These are phyloP conservation scores for Leccinum insigne DNA, from an alignment of 1,284 basidiomycete species.

Conservation along the genomic window DNA sequence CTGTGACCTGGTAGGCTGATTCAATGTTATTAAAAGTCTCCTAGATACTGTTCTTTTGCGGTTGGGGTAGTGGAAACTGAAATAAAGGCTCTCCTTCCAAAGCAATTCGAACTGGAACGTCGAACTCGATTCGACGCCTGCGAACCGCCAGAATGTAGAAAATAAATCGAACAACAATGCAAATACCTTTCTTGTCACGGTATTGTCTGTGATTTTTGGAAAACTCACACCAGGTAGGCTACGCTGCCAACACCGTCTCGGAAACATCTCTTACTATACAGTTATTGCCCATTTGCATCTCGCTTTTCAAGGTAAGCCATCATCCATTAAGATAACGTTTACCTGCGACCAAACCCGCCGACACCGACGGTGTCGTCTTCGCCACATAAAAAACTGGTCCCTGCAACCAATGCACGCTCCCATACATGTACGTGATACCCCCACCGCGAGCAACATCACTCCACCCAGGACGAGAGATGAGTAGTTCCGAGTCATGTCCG, in stretches of 20 bases:
- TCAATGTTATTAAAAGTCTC: not conserved
- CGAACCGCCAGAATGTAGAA: not conserved
- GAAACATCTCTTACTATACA: not conserved
- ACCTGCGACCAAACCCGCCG: not conserved
- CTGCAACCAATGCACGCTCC: not conserved
- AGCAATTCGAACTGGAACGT: not conserved
- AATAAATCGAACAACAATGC: not conserved
- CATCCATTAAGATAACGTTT: not conserved
- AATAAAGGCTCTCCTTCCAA: not conserved
- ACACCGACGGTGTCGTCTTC: not conserved
- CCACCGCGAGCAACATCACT: not conserved
- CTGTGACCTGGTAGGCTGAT: not conserved
- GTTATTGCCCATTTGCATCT: not conserved
- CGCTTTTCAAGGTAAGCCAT: not conserved
- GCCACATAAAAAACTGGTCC: not conserved
- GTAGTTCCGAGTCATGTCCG: too few relatives aligned
- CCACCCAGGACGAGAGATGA: too few relatives aligned
- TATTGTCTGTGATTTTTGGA: not conserved
- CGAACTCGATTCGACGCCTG: not conserved
- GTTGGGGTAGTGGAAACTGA: not conserved
- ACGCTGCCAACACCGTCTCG: not conserved
- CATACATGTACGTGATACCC: not conserved
- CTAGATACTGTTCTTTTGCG: not conserved
- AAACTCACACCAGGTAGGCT: too few relatives aligned
- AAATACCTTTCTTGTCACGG: not conserved